phyloP scores from a whole-genome alignment of 2,329 filamentous ascomycete genomes.

The Hypoxylon sp. region DNA sequence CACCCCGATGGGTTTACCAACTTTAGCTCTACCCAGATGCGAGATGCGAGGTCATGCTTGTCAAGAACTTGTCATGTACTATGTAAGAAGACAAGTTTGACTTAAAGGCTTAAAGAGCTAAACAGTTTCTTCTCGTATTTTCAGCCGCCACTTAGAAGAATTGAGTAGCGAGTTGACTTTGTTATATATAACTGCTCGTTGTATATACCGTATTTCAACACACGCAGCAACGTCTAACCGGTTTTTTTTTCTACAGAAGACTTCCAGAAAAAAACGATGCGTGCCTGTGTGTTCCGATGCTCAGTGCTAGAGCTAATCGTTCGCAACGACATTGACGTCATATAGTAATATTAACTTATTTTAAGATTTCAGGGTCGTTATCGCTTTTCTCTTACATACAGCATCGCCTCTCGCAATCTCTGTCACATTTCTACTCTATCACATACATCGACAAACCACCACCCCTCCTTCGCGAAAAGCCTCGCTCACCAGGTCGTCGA shows the following conservation, averaged over 20 bases:
- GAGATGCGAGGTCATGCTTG: constrained; percentile 1
- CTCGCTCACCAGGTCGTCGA: no score
- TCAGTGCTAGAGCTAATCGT: no score
- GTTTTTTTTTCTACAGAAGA: no score
- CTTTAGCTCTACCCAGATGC: constrained; percentile 23
- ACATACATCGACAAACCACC: no score
- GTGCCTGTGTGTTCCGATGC: no score
- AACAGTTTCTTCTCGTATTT: constrained; percentile 29
- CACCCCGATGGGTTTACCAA: constrained; percentile 29
- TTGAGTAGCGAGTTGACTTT: constrained; percentile 2
- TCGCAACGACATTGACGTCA: constrained; percentile 28
- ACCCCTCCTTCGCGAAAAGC: no score
- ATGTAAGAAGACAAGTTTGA: background rate
- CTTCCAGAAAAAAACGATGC: no score
- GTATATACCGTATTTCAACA: constrained; percentile 17
- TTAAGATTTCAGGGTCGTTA: constrained; percentile 22
- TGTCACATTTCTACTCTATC: constrained; percentile 3
- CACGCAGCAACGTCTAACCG: background rate
- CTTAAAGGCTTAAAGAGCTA: background rate
- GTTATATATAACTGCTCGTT: background rate
- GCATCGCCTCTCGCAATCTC: background rate
- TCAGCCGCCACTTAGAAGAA: constrained; percentile 16
- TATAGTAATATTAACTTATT: constrained; percentile 25
- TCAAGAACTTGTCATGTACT: no score
- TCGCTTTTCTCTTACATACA: no score